Evolutionary conservation across 495 filamentous ascomycete genomes (phyloP), one percentile per base, ranked within the genome.

Genomic region (Penicillium flavigenum): DNA sequence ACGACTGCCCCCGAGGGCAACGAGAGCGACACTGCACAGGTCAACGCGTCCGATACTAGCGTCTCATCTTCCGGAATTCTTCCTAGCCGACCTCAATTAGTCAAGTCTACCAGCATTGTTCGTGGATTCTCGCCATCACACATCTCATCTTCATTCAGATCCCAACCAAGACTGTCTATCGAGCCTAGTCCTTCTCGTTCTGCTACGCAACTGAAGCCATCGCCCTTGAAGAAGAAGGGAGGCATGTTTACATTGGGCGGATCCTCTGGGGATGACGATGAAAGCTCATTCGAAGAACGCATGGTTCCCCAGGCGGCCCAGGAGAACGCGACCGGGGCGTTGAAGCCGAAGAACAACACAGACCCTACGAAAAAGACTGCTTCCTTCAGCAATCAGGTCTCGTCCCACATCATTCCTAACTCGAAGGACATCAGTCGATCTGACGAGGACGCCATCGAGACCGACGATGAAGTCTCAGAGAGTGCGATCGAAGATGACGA

Each of bases 401-500:
- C 81, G 10, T 86, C 82, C 10, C 80, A 84, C 32, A 84, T 81
- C 0, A 86, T 89, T 54, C 76, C 76, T 27, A 85, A 84, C 4
- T 84, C 87, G 50, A 76, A 75, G 34, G 80, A 82, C 14, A 78
- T 80, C 5, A 79, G 76, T 31, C 81, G 83, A 51, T 78, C 83
- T 58, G 88, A 89, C 55, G 87, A 89, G 51, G 87, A 89, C 54
- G 86, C 86, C 16, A 90, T 91, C 46, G 88, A 89, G 60, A 86
- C 84, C 5, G 83, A 86, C 26, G 85, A 88, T 22, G 85, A 84
- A 48, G 79, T 89, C 29, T 88, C 87, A 4, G 90, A 94, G 69
- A 90, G 88, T 61, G 89, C 89, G 24, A 91, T 91, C 46, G 91
- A 95, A 54, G 91, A 96, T 50, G 93, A 95, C 43, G 89, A 92